Conservation (phyloP, 805 yeast genomes). For the Myxozyma melibiosi region DNA sequence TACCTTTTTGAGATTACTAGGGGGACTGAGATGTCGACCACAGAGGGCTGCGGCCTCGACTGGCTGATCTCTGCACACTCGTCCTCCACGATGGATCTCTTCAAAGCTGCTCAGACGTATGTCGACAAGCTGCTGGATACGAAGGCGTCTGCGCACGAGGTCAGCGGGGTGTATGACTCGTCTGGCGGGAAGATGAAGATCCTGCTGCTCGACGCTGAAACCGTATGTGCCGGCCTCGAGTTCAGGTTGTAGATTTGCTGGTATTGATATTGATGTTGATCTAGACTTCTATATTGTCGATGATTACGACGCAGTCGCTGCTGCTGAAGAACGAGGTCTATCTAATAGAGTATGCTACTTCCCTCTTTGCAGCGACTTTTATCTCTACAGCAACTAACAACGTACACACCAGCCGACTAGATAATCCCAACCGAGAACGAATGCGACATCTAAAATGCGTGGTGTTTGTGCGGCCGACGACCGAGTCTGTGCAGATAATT, state of each 20-base stretch:
- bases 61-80: too few relatives aligned
- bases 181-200: slow-evolving; percentile 57
- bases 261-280: background rate
- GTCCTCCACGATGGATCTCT: slow-evolving; percentile 44
- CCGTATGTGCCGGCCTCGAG: slow-evolving; percentile 43
- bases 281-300: slow-evolving; percentile 73
- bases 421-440: slow-evolving; percentile 61
- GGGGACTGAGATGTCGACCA: too few relatives aligned
- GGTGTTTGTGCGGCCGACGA: slow-evolving; percentile 74
- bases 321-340: slow-evolving; percentile 82
- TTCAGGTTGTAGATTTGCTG: background rate
- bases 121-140: slow-evolving; percentile 44
- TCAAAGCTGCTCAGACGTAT: slow-evolving; percentile 44
- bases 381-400: background rate
- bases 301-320: slow-evolving; percentile 85
- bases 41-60: too few relatives aligned
- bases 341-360: slow-evolving; percentile 56
- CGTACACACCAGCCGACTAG: slow-evolving; percentile 47
- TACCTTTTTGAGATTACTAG: too few relatives aligned
- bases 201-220: slow-evolving; percentile 72
- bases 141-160: slow-evolving; percentile 27
- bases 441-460: slow-evolving; percentile 82
- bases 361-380: background rate
- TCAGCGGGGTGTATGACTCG: slow-evolving; percentile 37
- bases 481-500: slow-evolving; percentile 60